A percentile compares a stretch with the other conserved stretches of the same genome.
Conservation (phyloP, 2,329 filamentous ascomycete genomes). For the Aspergillus sp. region DNA sequence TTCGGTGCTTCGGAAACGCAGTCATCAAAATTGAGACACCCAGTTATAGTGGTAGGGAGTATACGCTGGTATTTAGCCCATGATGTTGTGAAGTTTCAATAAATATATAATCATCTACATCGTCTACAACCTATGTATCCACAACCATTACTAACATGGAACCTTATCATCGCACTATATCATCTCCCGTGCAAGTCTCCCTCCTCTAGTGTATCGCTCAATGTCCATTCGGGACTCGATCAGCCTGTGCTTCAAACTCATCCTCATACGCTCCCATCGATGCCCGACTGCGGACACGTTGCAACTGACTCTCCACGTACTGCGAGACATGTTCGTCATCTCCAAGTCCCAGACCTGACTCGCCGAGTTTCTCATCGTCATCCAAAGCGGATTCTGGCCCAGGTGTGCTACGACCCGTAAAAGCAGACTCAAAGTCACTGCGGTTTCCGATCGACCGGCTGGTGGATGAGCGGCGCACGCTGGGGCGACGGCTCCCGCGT, state of each 20-base stretch:
- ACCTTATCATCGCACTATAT: background rate
- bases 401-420: conserved; percentile 32
- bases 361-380: conserved; percentile 26
- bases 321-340: conserved; percentile 71
- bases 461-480: conserved; percentile 76
- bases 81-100: too few species aligned
- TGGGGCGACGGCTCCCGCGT: conserved; percentile 49
- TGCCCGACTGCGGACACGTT: conserved; percentile 66
- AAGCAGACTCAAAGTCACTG: conserved; percentile 69
- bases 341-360: conserved; percentile 53
- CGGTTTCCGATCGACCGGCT: conserved; percentile 79
- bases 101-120: too few species aligned
- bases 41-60: too few species aligned
- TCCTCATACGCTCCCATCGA: conserved; percentile 57
- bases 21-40: too few species aligned
- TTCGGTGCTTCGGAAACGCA: too few species aligned
- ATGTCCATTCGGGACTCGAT: conserved; percentile 40
- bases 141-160: background rate
- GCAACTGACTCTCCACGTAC: conserved; percentile 80
- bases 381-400: conserved; percentile 37
- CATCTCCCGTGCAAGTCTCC: background rate
- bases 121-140: background rate
- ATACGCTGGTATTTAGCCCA: too few species aligned
- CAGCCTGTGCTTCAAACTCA: conserved; percentile 63
- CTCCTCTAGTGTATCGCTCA: background rate